Evolutionary conservation across 495 filamentous ascomycete species (phyloP).

Genomic region (Pyronema domesticum): DNA sequence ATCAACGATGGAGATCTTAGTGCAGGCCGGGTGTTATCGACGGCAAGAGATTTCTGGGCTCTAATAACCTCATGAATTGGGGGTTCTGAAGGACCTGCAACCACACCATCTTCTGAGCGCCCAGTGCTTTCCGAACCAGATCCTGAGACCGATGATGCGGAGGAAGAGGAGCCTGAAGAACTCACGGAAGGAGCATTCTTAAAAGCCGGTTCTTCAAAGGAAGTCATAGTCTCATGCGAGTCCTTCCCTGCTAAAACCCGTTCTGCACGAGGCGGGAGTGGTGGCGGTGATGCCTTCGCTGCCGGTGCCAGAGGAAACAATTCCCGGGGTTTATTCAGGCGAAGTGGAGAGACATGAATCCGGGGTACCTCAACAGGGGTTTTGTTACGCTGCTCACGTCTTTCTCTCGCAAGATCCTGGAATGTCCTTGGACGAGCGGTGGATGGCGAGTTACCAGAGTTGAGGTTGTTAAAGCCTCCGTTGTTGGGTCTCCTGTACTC

Average conservation of each 20-base stretch:
- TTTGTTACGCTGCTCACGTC: conserved; percentile 4
- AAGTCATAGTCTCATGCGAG: conserved; percentile 12
- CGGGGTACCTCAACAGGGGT: not conserved
- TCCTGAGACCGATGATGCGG: not conserved
- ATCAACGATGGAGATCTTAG: conserved; percentile 16
- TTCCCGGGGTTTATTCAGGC: not conserved
- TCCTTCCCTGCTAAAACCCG: not conserved
- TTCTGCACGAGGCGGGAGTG: conserved; percentile 8
- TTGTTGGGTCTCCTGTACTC: not conserved
- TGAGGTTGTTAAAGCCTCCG: not conserved
- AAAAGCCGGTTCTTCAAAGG: conserved; percentile 7
- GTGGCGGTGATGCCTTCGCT: not conserved
- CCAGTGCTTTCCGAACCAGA: not conserved
- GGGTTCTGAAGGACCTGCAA: not conserved
- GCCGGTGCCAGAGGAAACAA: not conserved
- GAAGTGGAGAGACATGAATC: conserved; percentile 2
- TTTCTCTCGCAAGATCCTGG: conserved; percentile 6
- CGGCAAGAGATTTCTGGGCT: not conserved
- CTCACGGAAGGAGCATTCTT: not conserved
- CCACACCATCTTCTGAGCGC: not conserved
- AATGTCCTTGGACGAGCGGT: conserved; percentile 5
- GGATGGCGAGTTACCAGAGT: not conserved
- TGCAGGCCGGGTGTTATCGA: not conserved
- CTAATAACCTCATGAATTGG: not conserved
- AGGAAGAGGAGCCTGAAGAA: not conserved